phyloP scores from a whole-genome alignment of 495 filamentous ascomycete species.

The Aspergillus biplanus region DNA sequence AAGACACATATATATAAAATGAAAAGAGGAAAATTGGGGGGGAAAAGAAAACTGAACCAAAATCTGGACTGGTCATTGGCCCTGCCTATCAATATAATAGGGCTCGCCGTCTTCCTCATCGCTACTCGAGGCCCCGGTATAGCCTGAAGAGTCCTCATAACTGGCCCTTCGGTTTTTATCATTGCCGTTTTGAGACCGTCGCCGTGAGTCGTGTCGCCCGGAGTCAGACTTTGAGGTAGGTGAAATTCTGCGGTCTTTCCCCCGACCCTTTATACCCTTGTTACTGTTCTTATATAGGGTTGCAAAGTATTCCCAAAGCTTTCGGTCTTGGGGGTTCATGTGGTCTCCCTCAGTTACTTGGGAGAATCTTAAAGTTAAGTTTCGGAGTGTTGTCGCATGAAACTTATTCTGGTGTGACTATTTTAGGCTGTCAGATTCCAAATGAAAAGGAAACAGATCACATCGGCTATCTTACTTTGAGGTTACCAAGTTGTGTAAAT shows the following conservation, averaged over 20 bases:
- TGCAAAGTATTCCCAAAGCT: conserved; percentile 85
- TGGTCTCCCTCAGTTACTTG: conserved; percentile 61
- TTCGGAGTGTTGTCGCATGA: conserved; percentile 70
- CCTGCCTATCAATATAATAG: conserved; percentile 38
- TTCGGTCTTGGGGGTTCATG: conserved; percentile 70
- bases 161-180: conserved; percentile 33
- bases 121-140: conserved; percentile 40
- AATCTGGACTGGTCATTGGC: conserved; percentile 21
- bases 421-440: not conserved
- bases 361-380: conserved; percentile 76
- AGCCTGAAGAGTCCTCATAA: conserved; percentile 40
- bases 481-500: conserved; percentile 86
- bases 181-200: conserved; percentile 30
- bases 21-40: no score
- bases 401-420: conserved; percentile 96
- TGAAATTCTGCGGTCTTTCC: conserved; percentile 69
- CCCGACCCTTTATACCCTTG: conserved; percentile 92
- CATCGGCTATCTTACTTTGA: conserved; percentile 64
- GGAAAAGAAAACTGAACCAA: not conserved
- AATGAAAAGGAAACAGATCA: not conserved
- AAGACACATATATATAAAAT: conserved; percentile 5
- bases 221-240: conserved; percentile 34
- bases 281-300: conserved; percentile 91
- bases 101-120: conserved; percentile 38
- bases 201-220: conserved; percentile 9